Base-by-base conservation (phyloP, 176 grass and related monocot species). In the Zoysia japonica region DNA sequence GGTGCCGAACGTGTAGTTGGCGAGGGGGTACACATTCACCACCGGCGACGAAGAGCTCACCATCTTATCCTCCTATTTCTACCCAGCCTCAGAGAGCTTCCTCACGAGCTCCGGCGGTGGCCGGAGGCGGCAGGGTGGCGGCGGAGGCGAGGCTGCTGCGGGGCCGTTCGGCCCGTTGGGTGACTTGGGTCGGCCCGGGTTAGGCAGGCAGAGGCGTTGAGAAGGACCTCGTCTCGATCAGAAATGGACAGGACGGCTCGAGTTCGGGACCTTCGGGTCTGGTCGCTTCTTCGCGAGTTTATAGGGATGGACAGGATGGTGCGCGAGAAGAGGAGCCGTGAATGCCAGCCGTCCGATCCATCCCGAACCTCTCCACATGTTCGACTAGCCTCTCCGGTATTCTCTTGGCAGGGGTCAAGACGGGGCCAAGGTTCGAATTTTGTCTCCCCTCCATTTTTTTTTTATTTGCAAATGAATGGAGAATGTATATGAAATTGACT, bases 1-100 rank as follows among this genome's bases (percentile, higher is more conserved):
- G 72, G 94, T 97, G 46, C 94, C 94, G 87, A 97, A 97, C 49
- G 94, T 97, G 89, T 97, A 97, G 89, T 94, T 97, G 40, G 94
- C 88, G 57, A 97, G 94, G 46, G 91, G 94, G 94, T 97, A 97
- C 40, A 90, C 86, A 65, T 92, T 97, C 74, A 94, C 91, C 74
- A 86, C 80, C 82, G 89, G 78, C 53, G 91, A 88, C 19, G 82
- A 78, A 17, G 77, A 74, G 78, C 8, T 60, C 87, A 90, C 80
- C 89, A 87, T 91, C 78, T 79, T 71, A 12, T 8, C 11, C 37
- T 44, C 17, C 49, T 48, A 1, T 65, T 43, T 6, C 49, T 46
- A 65, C 48, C 14, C 19, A 12, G 54, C 5, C 12, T 1, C 48
- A 10, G 41, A 13, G 61, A 68, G 57, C 72, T 57, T 60, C 9